phyloP scores from a whole-genome alignment of 306 rosid genomes.

The Cicer bijugum region DNA sequence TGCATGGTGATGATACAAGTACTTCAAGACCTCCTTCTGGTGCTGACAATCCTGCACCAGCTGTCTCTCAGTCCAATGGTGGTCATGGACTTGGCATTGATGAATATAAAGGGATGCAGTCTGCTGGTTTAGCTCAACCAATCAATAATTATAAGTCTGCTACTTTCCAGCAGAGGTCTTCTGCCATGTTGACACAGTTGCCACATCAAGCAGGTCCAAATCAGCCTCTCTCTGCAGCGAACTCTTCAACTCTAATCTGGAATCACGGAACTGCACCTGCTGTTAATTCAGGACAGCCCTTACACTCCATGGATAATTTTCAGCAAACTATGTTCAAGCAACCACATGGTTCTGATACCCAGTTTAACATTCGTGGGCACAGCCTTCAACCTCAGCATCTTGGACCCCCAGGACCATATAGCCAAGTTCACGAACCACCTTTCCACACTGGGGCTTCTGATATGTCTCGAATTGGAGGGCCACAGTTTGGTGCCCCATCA shows the following conservation, averaged over 20 bases:
- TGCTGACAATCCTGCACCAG: conserved; percentile 48
- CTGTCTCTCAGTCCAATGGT: conserved; percentile 53
- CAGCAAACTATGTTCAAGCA: conserved; percentile 44
- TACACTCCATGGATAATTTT: conserved; percentile 37
- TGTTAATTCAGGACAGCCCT: conserved; percentile 39
- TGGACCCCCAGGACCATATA: conserved; percentile 55
- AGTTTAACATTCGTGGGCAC: conserved; percentile 51
- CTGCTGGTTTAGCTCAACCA: conserved; percentile 49
- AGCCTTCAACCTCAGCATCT: conserved; percentile 51
- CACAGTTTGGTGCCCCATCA: conserved; percentile 56
- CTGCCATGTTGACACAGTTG: conserved; percentile 50
- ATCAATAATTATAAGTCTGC: conserved; percentile 50
- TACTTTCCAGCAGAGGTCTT: conserved; percentile 51
- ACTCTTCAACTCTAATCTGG: conserved; percentile 51
- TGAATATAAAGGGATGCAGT: conserved; percentile 48
- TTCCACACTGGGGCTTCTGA: conserved; percentile 55
- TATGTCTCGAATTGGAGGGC: conserved; percentile 57
- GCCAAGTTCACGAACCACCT: conserved; percentile 62
- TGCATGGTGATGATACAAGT: conserved; percentile 51
- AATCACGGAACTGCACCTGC: conserved; percentile 58
- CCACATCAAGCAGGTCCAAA: conserved; percentile 59
- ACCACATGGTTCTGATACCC: conserved; percentile 39
- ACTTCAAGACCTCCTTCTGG: conserved; percentile 46
- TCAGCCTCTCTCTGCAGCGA: conserved; percentile 53
- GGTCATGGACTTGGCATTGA: conserved; percentile 43